Evolutionary conservation across 2,329 filamentous ascomycete species (phyloP).

Genomic region (Trichoderma cornu-damae): DNA sequence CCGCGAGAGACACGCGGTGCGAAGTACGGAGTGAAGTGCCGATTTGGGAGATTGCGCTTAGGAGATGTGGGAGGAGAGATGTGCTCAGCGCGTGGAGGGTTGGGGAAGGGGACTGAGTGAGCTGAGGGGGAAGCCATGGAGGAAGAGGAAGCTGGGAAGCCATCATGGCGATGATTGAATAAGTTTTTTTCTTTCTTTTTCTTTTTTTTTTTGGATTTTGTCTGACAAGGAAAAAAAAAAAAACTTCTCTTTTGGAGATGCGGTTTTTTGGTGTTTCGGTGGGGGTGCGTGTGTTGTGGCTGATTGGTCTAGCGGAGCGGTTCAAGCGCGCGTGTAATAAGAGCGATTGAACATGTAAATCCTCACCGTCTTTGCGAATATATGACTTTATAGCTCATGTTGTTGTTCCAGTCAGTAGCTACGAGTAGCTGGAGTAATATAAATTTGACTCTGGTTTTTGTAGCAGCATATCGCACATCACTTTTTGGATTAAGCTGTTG

Average conservation of each 20-base stretch:
- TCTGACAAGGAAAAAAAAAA: too few relatives aligned
- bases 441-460: too few relatives aligned
- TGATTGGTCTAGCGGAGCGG: not conserved
- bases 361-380: not conserved
- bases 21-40: slow-evolving; percentile 40
- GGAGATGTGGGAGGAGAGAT: slow-evolving; percentile 46
- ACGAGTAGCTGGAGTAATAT: too few relatives aligned
- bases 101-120: slow-evolving; percentile 3
- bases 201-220: not conserved
- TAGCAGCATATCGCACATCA: too few relatives aligned
- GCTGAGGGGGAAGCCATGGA: not conserved
- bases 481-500: too few relatives aligned
- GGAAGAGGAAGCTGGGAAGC: not conserved
- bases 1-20: slow-evolving; percentile 43
- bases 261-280: slow-evolving; percentile 11
- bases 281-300: not conserved
- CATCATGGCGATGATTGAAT: not conserved
- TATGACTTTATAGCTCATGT: too few relatives aligned
- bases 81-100: slow-evolving; percentile 33
- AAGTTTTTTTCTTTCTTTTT: not conserved
- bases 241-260: slow-evolving; percentile 9
- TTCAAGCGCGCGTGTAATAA: not conserved
- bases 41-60: slow-evolving; percentile 43
- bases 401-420: too few relatives aligned
- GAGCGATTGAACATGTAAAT: not conserved